Base-by-base conservation (phyloP, 2,329 filamentous ascomycete genomes). In the Waltergamsia citrina region DNA sequence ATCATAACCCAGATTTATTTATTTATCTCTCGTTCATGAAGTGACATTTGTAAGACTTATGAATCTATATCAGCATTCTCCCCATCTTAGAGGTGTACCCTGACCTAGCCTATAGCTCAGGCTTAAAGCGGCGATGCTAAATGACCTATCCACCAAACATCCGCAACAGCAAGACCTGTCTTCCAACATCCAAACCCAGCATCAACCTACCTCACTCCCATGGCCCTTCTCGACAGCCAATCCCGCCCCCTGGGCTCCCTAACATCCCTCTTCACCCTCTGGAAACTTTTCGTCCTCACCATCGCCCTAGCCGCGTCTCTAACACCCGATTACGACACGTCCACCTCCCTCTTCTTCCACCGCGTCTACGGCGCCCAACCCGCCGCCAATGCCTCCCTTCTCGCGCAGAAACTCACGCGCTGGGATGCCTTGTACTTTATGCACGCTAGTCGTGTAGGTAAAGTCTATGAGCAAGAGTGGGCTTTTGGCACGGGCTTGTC, bases 371-470 rank as follows among this genome's bases (percentile, higher is more conserved):
- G 48, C 37, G 36, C 47, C 36, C 46, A 52, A 33, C 37, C 62
- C 10, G 49, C 58, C 31, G 57, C 74, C 20, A 46, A 69, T 20
- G 44, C 62, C 16, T 30, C 36, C 22, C 9, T 14, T 8, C 18
- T 41, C 34, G 9, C 45, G 81, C 3, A 54, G 65, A 15, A 57
- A 67, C 61, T 92, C 38, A 77, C 78, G 6, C 70, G 83, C 53
- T 93, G 85, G 85, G 85, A 93, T 53, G 81, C 79, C 21, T 65
- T 93, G 43, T 92, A 90, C 54, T 90, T 80, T 48, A 62, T 79
- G 38, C 69, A 76, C 43, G 54, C 65, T 29, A 73, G 82, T 5
- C 65, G 65, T 27, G 64, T 71, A 9, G 82, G 81, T 22, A 78
- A 85, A 45, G 36, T 78, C 9, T 82, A 76, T 52, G 85, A 93